phyloP scores from a whole-genome alignment of 2,329 filamentous ascomycete genomes.

The Botrytis hyacinthi region DNA sequence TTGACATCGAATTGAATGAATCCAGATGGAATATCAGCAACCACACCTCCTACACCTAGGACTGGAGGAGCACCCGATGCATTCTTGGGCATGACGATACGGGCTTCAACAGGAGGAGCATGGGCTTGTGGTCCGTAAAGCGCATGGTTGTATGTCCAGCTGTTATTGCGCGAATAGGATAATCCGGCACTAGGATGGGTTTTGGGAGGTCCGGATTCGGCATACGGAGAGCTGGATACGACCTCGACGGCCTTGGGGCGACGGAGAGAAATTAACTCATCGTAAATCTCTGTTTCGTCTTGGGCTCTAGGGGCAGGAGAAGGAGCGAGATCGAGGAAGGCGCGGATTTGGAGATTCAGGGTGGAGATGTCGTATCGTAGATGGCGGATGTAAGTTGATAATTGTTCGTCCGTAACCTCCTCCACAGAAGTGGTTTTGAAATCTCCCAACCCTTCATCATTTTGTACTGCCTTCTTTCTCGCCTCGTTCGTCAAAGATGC shows the following conservation, averaged over 20 bases:
- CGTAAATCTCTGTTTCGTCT: not conserved
- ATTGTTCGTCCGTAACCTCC: slow-evolving; percentile 50
- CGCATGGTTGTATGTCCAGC: slow-evolving; percentile 58
- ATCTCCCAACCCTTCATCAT: slow-evolving; percentile 22
- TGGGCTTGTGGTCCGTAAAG: slow-evolving; percentile 56
- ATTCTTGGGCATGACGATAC: slow-evolving; percentile 52
- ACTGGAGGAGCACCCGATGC: slow-evolving; percentile 34
- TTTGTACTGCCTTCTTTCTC: slow-evolving; percentile 23
- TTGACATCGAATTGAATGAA: slow-evolving; percentile 11
- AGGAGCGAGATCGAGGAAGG: slow-evolving; percentile 57
- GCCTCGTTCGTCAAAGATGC: slow-evolving; percentile 42
- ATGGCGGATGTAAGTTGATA: slow-evolving; percentile 51
- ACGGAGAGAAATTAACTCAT: not conserved
- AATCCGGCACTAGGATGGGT: slow-evolving; percentile 66
- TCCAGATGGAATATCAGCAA: slow-evolving; percentile 30
- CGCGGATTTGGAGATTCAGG: slow-evolving; percentile 55
- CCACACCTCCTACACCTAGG: slow-evolving; percentile 38
- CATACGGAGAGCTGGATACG: slow-evolving; percentile 43
- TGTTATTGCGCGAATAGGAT: slow-evolving; percentile 56
- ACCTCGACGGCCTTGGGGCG: not conserved
- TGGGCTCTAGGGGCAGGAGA: slow-evolving; percentile 20
- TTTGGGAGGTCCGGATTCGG: slow-evolving; percentile 50
- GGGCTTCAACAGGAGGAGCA: slow-evolving; percentile 53
- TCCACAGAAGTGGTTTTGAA: slow-evolving; percentile 37
- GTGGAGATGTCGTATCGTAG: slow-evolving; percentile 51